These are phyloP conservation scores for Cryptococcus depauperatus DNA, from an alignment of 1,284 basidiomycete genomes.

Conservation along the genomic window DNA sequence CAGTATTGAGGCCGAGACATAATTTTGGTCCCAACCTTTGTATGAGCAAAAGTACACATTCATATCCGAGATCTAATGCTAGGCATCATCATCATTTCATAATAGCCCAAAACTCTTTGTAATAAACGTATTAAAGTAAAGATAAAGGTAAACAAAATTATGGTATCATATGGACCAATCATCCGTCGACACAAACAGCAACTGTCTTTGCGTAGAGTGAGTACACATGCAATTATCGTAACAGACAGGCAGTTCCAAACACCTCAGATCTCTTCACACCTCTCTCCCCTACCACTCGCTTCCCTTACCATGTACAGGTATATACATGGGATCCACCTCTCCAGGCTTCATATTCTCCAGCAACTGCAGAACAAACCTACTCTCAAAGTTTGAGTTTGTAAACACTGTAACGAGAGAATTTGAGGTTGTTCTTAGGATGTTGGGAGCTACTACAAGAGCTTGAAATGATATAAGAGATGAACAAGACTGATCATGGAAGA, in stretches of 20 bases:
- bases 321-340: conserved; percentile 62
- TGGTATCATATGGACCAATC: no score
- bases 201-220: background rate
- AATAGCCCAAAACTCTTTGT: no score
- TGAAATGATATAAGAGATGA: conserved; percentile 54
- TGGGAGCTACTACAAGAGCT: conserved; percentile 75
- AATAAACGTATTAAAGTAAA: no score
- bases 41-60: background rate
- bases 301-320: conserved; percentile 21
- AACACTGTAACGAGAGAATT: conserved; percentile 76
- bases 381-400: conserved; percentile 80
- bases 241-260: no score
- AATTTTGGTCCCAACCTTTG: background rate
- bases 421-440: conserved; percentile 70
- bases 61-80: no score
- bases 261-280: background rate
- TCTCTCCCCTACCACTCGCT: background rate
- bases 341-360: conserved; percentile 67
- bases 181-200: no score
- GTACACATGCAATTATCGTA: no score
- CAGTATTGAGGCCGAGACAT: conserved; percentile 1
- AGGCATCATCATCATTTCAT: no score
- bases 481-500: background rate
- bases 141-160: no score
- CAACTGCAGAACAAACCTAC: conserved; percentile 75